Percentiles rank a stretch among this genome's conserved stretches.
These are phyloP conservation scores for Fusarium chuoi DNA, from an alignment of 2,329 filamentous ascomycete species.

Conservation along the genomic window DNA sequence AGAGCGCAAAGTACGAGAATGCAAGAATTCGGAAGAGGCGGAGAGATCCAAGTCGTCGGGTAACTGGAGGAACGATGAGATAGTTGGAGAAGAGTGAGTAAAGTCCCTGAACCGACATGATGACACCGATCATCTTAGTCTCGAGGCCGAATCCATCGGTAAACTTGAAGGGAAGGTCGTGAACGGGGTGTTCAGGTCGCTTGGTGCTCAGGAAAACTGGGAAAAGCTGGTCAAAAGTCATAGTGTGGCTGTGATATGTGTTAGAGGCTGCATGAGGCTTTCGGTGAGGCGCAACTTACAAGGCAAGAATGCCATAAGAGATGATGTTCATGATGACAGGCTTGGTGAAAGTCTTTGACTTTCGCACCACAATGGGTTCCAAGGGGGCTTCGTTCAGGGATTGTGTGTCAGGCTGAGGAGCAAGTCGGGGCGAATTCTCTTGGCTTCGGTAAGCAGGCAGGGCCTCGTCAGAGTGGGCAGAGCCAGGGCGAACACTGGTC, in stretches of 20 bases:
- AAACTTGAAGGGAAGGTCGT: slow-evolving; percentile 84
- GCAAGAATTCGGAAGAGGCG: slow-evolving; percentile 85
- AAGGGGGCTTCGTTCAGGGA: slow-evolving; percentile 24
- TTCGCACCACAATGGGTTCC: slow-evolving; percentile 28
- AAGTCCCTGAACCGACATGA: slow-evolving; percentile 87
- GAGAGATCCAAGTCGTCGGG: slow-evolving; percentile 79
- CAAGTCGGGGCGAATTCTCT: slow-evolving; percentile 63
- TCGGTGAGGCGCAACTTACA: slow-evolving; percentile 70
- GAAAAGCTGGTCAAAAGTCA: slow-evolving; percentile 94
- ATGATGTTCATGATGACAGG: slow-evolving; percentile 89
- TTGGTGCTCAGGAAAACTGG: slow-evolving; percentile 88
- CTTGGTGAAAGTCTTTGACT: slow-evolving; percentile 76
- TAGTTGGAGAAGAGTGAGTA: slow-evolving; percentile 91
- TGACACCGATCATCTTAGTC: slow-evolving; percentile 85
- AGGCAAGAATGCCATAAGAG: slow-evolving; percentile 91
- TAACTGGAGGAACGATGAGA: slow-evolving; percentile 83
- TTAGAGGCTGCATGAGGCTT: slow-evolving; percentile 22
- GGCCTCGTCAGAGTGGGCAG: slow-evolving; percentile 55
- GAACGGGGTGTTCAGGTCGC: slow-evolving; percentile 60
- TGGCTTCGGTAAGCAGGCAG: slow-evolving; percentile 76
- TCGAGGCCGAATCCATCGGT: slow-evolving; percentile 85
- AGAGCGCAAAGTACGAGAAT: slow-evolving; percentile 85
- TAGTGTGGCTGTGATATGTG: slow-evolving; percentile 79
- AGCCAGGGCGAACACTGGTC: slow-evolving; percentile 12
- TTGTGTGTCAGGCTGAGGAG: slow-evolving; percentile 43